phyloP scores from a whole-genome alignment of 768 basidiomycete species.

The Russula griseocarnosa region DNA sequence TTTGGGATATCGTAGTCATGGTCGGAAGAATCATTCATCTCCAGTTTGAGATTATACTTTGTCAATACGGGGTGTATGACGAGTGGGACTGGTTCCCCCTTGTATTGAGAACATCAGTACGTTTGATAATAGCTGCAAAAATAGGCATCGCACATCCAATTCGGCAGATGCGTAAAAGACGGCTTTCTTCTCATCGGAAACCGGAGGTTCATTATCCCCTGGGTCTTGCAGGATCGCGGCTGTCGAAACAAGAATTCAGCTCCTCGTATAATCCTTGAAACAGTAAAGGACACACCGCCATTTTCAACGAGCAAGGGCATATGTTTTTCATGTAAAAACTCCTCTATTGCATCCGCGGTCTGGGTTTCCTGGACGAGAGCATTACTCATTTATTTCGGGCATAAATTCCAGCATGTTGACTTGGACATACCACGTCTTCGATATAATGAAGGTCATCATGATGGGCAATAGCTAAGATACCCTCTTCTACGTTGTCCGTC shows the following conservation, averaged over 20 bases:
- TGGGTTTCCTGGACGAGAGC: background rate
- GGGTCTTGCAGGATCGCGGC: background rate
- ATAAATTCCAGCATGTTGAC: background rate
- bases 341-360: constrained; percentile 1
- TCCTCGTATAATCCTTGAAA: background rate
- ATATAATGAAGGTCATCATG: too few relatives aligned
- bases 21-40: background rate
- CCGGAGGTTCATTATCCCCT: background rate
- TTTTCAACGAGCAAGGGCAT: constrained; percentile 7
- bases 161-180: constrained; percentile 2
- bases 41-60: background rate
- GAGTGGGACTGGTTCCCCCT: constrained; percentile 3
- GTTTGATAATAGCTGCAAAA: background rate
- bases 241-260: background rate
- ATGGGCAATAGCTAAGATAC: too few relatives aligned
- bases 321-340: background rate
- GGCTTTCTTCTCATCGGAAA: constrained; percentile 2
- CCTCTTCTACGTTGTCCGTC: too few relatives aligned
- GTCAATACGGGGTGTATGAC: background rate
- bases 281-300: constrained; percentile 1
- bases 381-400: background rate
- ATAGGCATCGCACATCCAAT: background rate
- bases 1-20: background rate
- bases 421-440: too few relatives aligned
- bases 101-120: background rate